Evolutionary conservation across 1,284 basidiomycete species (phyloP), one percentile per base, ranked within the genome.

Genomic region (Marasmius sp.): DNA sequence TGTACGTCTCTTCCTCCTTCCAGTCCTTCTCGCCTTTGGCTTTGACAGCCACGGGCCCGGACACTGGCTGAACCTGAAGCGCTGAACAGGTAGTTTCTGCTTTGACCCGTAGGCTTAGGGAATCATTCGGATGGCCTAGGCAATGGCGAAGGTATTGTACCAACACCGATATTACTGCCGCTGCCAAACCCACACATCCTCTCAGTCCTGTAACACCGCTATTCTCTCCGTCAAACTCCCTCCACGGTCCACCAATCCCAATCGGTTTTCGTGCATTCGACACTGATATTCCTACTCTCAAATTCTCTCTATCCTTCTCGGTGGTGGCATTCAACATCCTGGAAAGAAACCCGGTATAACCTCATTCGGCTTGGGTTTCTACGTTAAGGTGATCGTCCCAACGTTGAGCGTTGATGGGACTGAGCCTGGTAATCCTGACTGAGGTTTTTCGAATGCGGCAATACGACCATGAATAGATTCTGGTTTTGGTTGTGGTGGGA

Each of bases 201-300:
- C n/a, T n/a, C n/a, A n/a, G n/a, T n/a, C 92, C 70, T 94, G 89
- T 38, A 97, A 78, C 2, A 93, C 93, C 27, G 94, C 94, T 93
- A 97, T 97, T 49, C 95, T 87, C 66, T 96, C 95, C 77, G 89
- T 94, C 66, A 97, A 77, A 63, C 91, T 92, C 4, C 85, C n/a
- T n/a, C n/a, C 89, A 6, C 83, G n/a, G n/a, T n/a, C n/a, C n/a
- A n/a, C n/a, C 88, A 50, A 81, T 81, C 36, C 81, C 81, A 71
- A 94, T 93, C 67, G 89, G 89, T 68, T 88, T 88, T 72, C 90
- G 87, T 37, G 93, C 94, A 78, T 96, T 94, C 20, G 85, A 85
- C 6, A 92, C 91, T 27, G 89, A 92, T 89, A 95, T 91, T 0
- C 82, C 80, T 22, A 69, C 74, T 12, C 64, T 70, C 64, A 41